These are phyloP conservation scores for Cryptosporidium sp. DNA, from an alignment of 169 alveolate species.

Conservation along the genomic window DNA sequence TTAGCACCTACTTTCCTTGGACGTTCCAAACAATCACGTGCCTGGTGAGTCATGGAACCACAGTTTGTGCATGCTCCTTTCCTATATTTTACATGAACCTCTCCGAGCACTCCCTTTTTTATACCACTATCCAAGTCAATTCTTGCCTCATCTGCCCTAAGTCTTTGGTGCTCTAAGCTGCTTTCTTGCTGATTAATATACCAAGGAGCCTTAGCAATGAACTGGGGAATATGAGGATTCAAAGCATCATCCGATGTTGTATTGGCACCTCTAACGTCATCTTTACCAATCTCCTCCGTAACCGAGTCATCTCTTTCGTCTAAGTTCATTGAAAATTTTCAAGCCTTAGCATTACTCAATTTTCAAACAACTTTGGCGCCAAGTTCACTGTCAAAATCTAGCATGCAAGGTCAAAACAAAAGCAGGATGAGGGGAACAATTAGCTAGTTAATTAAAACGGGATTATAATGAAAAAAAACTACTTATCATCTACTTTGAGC, in stretches of 20 bases:
- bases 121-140: conserved; percentile 27
- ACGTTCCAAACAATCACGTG: conserved; percentile 96
- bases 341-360: neutral
- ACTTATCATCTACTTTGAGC: conserved; percentile 27
- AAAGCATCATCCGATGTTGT: conserved; percentile 78
- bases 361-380: conserved; percentile 3
- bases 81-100: conserved; percentile 84
- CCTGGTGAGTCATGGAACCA: conserved; percentile 98
- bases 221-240: conserved; percentile 89
- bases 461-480: conserved; percentile 2
- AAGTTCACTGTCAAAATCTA: neutral
- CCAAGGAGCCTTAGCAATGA: conserved; percentile 90
- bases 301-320: neutral
- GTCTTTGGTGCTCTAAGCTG: conserved; percentile 85
- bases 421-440: neutral
- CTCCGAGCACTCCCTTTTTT: conserved; percentile 78
- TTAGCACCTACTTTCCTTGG: conserved; percentile 97
- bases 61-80: conserved; percentile 99
- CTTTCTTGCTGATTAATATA: conserved; percentile 81
- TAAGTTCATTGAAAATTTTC: neutral
- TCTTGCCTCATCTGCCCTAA: conserved; percentile 78
- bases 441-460: conserved; percentile 10
- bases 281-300: neutral
- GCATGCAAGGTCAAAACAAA: neutral
- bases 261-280: neutral